phyloP scores from a whole-genome alignment of 1,284 basidiomycete genomes.

The Puccinia hordei region DNA sequence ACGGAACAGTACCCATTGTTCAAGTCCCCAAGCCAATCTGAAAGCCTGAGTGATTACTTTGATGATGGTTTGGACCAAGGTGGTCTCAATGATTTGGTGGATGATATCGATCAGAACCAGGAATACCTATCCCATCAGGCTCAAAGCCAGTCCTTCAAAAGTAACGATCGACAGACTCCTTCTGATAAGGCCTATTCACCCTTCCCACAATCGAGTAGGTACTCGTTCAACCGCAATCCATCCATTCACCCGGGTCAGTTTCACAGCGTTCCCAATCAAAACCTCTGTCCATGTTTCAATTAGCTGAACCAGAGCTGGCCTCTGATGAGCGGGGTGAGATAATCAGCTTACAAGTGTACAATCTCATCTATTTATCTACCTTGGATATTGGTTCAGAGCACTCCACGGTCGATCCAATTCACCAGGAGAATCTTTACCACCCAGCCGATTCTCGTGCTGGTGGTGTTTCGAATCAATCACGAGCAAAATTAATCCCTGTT shows the following conservation, averaged over 20 bases:
- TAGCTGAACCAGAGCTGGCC: too few relatives aligned
- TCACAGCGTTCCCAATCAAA: too few relatives aligned
- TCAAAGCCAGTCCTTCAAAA: not conserved
- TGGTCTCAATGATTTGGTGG: constrained; percentile 6
- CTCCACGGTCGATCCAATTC: not conserved
- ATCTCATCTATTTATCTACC: not conserved
- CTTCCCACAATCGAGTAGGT: not conserved
- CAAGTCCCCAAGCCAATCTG: not conserved
- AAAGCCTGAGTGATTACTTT: constrained; percentile 5
- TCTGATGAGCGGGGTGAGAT: too few relatives aligned
- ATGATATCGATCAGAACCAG: not conserved
- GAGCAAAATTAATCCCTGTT: not conserved
- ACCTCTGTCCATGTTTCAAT: too few relatives aligned
- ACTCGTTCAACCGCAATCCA: not conserved
- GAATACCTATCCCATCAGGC: not conserved
- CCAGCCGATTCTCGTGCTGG: not conserved
- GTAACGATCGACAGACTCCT: not conserved
- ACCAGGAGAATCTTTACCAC: not conserved
- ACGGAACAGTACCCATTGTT: not conserved
- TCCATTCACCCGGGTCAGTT: too few relatives aligned
- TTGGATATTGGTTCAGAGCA: not conserved
- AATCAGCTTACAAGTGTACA: too few relatives aligned
- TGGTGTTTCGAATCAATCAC: not conserved
- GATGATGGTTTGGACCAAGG: constrained; percentile 22
- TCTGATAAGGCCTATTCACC: not conserved